Evolutionary conservation across 768 basidiomycete species (phyloP).

Genomic region (Leccinum ochraceum): DNA sequence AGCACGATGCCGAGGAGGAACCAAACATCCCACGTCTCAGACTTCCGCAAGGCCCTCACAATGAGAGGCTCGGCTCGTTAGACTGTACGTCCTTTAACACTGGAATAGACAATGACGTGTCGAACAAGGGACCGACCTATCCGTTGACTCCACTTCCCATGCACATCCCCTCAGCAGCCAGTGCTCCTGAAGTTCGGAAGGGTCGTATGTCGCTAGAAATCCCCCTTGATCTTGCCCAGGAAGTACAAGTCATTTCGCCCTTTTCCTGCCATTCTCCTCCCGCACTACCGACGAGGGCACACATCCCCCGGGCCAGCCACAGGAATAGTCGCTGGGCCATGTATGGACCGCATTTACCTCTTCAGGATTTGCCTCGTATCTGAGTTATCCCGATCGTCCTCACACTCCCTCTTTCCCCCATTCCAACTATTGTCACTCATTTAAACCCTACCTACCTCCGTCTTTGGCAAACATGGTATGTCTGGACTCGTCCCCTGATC

Average conservation of each 20-base stretch:
- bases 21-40: background rate
- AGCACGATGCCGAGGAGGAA: background rate
- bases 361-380: background rate
- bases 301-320: background rate
- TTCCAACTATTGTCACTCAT: slow-evolving; percentile 23
- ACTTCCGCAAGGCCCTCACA: background rate
- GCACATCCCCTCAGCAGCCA: background rate
- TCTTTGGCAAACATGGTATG: slow-evolving; percentile 8
- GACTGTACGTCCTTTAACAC: slow-evolving; percentile 1
- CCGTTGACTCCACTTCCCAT: slow-evolving; percentile 9
- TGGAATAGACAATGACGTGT: background rate
- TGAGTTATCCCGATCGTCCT: background rate
- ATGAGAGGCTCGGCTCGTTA: background rate
- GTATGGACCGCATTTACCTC: background rate
- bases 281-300: slow-evolving; percentile 4
- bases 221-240: background rate
- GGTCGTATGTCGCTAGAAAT: background rate
- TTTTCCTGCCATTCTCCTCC: background rate
- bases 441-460: background rate
- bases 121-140: slow-evolving; percentile 5
- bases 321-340: slow-evolving; percentile 3
- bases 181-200: background rate
- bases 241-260: background rate
- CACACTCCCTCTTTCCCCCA: too few species aligned
- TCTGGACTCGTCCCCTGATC: background rate